Base-by-base conservation (phyloP, 2,329 filamentous ascomycete species). In the Botrytis hyacinthi region DNA sequence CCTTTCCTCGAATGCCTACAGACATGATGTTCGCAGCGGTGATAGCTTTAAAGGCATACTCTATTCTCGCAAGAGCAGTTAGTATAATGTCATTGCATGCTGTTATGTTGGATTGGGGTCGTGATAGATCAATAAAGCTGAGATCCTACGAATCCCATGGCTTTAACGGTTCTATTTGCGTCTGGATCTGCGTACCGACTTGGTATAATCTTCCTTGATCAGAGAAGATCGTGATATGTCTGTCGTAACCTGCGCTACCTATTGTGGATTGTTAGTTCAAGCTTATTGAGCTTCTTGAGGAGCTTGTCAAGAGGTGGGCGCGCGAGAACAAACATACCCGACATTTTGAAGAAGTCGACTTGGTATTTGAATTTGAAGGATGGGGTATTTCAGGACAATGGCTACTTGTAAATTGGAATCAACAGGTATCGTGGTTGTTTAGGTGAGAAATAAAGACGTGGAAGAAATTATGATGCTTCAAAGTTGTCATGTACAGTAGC, bases 41-140 rank as follows among this genome's bases (percentile, higher is more conserved):
- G 85, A 99, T 99, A 74, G 96, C 96, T 87, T 99, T 99, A 91
- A 99, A 99, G 80, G 96, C 96, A 95, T 99, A 99, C 89, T 99
- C 96, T 98, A 83, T 79, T 77, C 59, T 74, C 74, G 70, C 48
- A 62, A 54, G 40, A 54, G 40, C 32, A 72, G 48, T 72, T 60
- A 72, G 62, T 37, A 48, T 29, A 46, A 37, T 40, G 57, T 54
- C 42, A 57, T 65, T 66, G 22, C 26, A 72, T 72, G 40, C 59
- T 61, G 48, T 68, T 29, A 16, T 68, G 62, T 68, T 60, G 71
- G 71, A 72, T 72, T 67, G 62, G 62, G 35, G 32, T 68, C 48
- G 67, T 42, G 37, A 68, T 72, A 72, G 63, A 60, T 68, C 48
- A 61, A 40, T 68, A n/a, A 71, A 60, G 70, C 69, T 65, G 59